Conservation (phyloP, 2,329 filamentous ascomycete species). For the Fusarium lyarnte region DNA sequence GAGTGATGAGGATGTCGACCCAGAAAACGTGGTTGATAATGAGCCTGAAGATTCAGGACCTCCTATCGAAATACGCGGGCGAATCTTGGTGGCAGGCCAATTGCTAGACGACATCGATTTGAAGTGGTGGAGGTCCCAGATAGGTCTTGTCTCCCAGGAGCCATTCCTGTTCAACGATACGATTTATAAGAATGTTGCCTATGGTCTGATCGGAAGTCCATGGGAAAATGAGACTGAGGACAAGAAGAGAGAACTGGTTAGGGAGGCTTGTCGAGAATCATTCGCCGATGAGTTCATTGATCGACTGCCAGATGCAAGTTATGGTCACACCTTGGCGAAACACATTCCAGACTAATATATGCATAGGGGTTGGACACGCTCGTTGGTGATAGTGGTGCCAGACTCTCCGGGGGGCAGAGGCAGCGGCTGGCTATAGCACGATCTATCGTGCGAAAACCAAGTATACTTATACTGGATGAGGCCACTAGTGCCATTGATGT, state of each 20-base stretch:
- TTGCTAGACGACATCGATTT: conserved; percentile 67
- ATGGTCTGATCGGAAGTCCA: conserved; percentile 63
- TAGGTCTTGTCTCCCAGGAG: conserved; percentile 74
- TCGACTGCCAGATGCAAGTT: conserved; percentile 63
- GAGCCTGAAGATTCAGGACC: conserved; percentile 53
- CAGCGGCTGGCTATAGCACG: conserved; percentile 83
- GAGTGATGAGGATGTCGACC: conserved; percentile 43
- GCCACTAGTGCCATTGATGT: conserved; percentile 74
- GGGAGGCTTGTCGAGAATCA: conserved; percentile 71
- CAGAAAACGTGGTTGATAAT: conserved; percentile 42
- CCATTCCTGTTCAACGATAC: conserved; percentile 74
- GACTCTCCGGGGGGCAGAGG: conserved; percentile 85
- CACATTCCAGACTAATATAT: conserved; percentile 12
- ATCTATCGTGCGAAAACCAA: conserved; percentile 76
- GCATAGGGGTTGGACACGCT: conserved; percentile 73
- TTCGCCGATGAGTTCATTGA: conserved; percentile 77
- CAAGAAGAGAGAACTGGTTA: conserved; percentile 67
- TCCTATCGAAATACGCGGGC: conserved; percentile 55
- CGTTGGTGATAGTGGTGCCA: conserved; percentile 81
- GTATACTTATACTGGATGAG: conserved; percentile 79
- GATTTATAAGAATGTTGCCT: conserved; percentile 70
- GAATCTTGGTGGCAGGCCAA: conserved; percentile 63
- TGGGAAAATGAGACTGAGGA: conserved; percentile 64
- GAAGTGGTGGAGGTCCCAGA: conserved; percentile 70
- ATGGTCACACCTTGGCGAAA: background rate